phyloP scores from a whole-genome alignment of 1,284 basidiomycete species.

The Malassezia dermatis region DNA sequence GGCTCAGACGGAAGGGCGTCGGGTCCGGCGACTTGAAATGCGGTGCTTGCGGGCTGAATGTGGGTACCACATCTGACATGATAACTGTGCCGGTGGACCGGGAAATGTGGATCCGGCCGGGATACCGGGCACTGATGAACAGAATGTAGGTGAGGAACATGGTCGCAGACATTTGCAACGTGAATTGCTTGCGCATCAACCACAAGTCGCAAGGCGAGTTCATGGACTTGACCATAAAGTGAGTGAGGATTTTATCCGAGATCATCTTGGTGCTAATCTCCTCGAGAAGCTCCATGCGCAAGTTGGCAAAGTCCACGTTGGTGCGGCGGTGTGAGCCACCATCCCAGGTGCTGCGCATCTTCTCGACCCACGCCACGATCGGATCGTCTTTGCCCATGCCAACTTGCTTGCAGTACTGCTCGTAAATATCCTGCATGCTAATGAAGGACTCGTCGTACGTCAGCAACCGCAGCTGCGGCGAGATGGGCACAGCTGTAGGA shows the following conservation, averaged over 20 bases:
- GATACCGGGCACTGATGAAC: slow-evolving; percentile 71
- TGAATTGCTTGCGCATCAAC: slow-evolving; percentile 95
- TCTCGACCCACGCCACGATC: slow-evolving; percentile 45
- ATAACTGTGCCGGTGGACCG: slow-evolving; percentile 52
- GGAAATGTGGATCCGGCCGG: slow-evolving; percentile 76
- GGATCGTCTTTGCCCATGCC: slow-evolving; percentile 82
- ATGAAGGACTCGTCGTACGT: slow-evolving; percentile 86
- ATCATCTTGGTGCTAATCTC: slow-evolving; percentile 81
- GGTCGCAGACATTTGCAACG: slow-evolving; percentile 72
- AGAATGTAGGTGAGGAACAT: slow-evolving; percentile 89
- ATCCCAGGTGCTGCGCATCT: slow-evolving; percentile 41
- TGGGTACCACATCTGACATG: slow-evolving; percentile 45
- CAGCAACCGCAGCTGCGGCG: slow-evolving; percentile 71
- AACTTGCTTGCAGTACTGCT: slow-evolving; percentile 68
- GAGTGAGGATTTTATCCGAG: slow-evolving; percentile 72
- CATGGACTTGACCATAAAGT: slow-evolving; percentile 88
- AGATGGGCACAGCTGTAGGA: slow-evolving; percentile 75
- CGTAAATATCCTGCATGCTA: slow-evolving; percentile 84
- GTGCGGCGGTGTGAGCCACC: slow-evolving; percentile 23
- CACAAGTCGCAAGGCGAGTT: slow-evolving; percentile 74
- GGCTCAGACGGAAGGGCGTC: slow-evolving; percentile 92
- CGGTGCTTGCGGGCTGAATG: slow-evolving; percentile 55
- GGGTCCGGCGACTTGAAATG: slow-evolving; percentile 69
- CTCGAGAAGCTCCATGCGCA: slow-evolving; percentile 80
- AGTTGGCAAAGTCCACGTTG: slow-evolving; percentile 57